These are phyloP conservation scores for Microbotryum scabiosae DNA, from an alignment of 1,284 basidiomycete genomes.

Conservation along the genomic window DNA sequence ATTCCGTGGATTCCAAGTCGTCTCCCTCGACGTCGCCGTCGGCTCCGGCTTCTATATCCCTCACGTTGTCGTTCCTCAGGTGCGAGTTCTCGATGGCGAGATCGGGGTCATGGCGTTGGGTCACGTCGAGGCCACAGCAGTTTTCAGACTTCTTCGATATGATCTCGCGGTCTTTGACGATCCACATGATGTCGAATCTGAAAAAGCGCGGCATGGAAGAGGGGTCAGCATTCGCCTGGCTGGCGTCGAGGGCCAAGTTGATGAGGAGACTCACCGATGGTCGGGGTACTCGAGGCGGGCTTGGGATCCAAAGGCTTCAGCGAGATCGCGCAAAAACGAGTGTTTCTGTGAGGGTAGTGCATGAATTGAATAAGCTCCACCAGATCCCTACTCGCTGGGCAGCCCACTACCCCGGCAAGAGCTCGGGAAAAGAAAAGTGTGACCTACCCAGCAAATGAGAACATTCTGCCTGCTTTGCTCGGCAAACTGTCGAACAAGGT, in stretches of 20 bases:
- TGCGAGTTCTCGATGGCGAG: slow-evolving; percentile 4
- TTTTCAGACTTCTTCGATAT: slow-evolving; percentile 32
- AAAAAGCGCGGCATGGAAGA: neutral
- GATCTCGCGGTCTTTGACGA: slow-evolving; percentile 21
- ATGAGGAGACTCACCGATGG: slow-evolving; percentile 19
- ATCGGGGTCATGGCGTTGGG: slow-evolving; percentile 13
- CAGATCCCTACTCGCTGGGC: too few species aligned
- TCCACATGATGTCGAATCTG: slow-evolving; percentile 33
- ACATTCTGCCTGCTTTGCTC: slow-evolving; percentile 24
- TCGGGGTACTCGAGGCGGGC: slow-evolving; percentile 28
- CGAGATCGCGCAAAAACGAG: slow-evolving; percentile 33
- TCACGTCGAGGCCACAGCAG: slow-evolving; percentile 29
- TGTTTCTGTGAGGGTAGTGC: slow-evolving; percentile 24
- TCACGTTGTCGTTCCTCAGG: neutral
- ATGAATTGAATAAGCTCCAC: neutral
- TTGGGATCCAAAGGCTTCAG: slow-evolving; percentile 32
- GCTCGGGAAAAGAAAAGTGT: neutral
- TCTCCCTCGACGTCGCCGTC: neutral
- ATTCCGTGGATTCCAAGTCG: neutral
- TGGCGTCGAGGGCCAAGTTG: neutral
- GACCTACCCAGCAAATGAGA: slow-evolving; percentile 35
- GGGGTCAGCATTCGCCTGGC: neutral
- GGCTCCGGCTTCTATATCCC: neutral
- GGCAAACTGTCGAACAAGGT: slow-evolving; percentile 32
- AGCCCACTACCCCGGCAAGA: neutral